These are phyloP conservation scores for Rhizopogon vesiculosus DNA, from an alignment of 768 basidiomycete genomes.

Conservation along the genomic window DNA sequence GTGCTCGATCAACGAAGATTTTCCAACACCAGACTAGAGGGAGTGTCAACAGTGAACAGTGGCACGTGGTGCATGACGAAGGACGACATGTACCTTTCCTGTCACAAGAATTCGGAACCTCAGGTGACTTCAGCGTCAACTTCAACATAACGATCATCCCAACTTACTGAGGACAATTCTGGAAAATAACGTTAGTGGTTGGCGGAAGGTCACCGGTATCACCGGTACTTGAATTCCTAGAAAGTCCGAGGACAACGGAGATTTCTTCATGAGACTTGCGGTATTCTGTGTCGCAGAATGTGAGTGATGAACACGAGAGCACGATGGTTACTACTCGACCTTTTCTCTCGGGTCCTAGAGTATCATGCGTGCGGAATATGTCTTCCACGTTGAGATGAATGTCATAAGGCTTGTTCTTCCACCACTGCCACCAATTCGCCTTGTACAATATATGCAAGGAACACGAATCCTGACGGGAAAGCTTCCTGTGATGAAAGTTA, in stretches of 20 bases:
- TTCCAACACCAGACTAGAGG: constrained; percentile 4
- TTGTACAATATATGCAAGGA: no score
- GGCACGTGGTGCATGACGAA: neutral
- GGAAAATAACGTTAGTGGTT: neutral
- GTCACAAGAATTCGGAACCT: constrained; percentile 6
- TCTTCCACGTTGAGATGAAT: neutral
- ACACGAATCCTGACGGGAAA: no score
- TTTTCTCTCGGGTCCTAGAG: neutral
- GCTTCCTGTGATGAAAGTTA: no score
- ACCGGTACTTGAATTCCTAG: neutral
- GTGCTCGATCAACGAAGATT: constrained; percentile 1
- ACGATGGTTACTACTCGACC: neutral
- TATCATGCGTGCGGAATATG: neutral
- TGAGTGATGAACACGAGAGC: neutral
- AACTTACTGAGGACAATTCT: constrained; percentile 3
- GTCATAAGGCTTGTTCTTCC: neutral
- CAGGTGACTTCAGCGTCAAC: no score
- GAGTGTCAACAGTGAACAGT: neutral
- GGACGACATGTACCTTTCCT: constrained; percentile 3
- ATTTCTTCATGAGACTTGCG: neutral
- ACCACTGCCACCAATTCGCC: neutral
- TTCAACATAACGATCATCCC: neutral
- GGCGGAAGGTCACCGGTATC: neutral
- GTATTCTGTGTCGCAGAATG: neutral
- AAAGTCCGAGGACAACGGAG: neutral